Conservation (phyloP, 225 moss, liverwort and hornwort species). For the Anthoceros angustus region DNA sequence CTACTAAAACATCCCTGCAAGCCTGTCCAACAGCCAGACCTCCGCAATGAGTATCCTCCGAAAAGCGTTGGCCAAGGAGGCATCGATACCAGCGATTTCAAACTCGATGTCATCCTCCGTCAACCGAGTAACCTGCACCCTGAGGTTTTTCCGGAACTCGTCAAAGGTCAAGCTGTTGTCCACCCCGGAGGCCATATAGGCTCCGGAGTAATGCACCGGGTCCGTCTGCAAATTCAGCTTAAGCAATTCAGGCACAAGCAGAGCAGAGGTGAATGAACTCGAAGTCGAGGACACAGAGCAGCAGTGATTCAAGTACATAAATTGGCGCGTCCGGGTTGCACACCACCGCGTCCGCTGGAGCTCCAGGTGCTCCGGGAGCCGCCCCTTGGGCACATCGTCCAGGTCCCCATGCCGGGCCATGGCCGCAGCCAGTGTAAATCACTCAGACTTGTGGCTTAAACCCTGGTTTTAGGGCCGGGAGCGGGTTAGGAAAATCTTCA, state of each 20-base stretch:
- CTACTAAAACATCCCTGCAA: too few species aligned
- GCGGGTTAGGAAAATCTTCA: too few species aligned
- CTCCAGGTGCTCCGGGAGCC: conserved; percentile 72
- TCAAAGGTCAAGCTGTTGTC: conserved; percentile 76
- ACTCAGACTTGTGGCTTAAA: too few species aligned
- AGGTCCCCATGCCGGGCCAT: conserved; percentile 13
- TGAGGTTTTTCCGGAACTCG: conserved; percentile 58
- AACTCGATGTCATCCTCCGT: conserved; percentile 87
- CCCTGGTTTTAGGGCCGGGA: too few species aligned
- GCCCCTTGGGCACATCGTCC: conserved; percentile 40
- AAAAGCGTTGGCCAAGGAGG: conserved; percentile 85
- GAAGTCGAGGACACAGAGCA: neutral
- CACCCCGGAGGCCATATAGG: conserved; percentile 72
- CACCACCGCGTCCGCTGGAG: conserved; percentile 83
- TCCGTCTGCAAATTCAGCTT: conserved; percentile 43
- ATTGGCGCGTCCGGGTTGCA: conserved; percentile 86
- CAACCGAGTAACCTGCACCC: conserved; percentile 53
- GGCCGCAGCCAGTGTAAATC: too few species aligned
- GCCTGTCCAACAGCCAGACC: conserved; percentile 22
- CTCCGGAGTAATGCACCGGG: conserved; percentile 96
- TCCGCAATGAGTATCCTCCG: conserved; percentile 85
- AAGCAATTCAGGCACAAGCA: neutral
- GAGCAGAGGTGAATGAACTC: neutral
- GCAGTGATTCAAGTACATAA: conserved; percentile 26
- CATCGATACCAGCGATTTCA: conserved; percentile 88